Evolutionary conservation across 495 filamentous ascomycete species (phyloP).

Genomic region (Sordaria brevicollis): DNA sequence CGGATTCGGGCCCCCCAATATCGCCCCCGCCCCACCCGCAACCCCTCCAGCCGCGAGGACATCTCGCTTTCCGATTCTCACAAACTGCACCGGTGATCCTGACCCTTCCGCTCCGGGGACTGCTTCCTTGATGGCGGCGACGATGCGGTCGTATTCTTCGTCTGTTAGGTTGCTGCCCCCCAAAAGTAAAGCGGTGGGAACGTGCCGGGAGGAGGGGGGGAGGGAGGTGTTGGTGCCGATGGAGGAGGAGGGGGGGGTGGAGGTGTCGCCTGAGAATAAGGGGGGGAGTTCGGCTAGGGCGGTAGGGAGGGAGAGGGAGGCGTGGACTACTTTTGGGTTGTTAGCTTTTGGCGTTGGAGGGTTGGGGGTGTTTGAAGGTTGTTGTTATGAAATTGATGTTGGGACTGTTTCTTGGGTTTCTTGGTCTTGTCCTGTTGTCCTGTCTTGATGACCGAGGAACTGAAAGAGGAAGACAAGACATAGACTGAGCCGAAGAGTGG

Average conservation of each 20-base stretch:
- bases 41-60: conserved; percentile 19
- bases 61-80: conserved; percentile 20
- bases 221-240: conserved; percentile 11
- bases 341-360: not conserved
- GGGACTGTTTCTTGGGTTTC: not conserved
- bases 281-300: conserved; percentile 19
- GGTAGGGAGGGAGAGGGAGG: conserved; percentile 11
- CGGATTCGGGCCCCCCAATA: conserved; percentile 22
- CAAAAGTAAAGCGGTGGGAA: conserved; percentile 21
- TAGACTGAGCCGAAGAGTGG: not conserved
- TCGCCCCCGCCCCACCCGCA: too few relatives aligned
- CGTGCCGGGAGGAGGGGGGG: conserved; percentile 2
- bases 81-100: conserved; percentile 6
- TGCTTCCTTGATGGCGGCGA: conserved; percentile 5
- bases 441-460: not conserved
- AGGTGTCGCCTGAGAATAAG: conserved; percentile 16
- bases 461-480: not conserved
- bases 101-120: not conserved
- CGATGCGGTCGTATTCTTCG: conserved; percentile 19
- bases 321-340: conserved; percentile 15
- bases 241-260: not conserved
- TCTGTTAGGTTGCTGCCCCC: conserved; percentile 17
- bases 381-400: not conserved
- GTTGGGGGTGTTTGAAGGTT: not conserved
- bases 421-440: not conserved